Evolutionary conservation across 805 yeast species (phyloP).

Genomic region (Grigorovia transvaalensis): DNA sequence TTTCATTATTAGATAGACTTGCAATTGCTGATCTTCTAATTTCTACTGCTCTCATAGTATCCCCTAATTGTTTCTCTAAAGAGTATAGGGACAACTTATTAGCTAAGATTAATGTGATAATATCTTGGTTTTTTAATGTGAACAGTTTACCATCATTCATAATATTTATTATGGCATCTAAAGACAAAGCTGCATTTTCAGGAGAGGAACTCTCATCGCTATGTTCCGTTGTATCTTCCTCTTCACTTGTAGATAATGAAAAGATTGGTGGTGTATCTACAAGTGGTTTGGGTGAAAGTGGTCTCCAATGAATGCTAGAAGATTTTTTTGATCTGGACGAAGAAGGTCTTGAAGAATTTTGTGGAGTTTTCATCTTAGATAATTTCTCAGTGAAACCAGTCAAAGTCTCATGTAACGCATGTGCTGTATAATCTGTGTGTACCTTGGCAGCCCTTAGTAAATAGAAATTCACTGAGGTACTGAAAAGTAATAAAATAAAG

Average conservation of each 20-base stretch:
- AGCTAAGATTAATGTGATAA: constrained; percentile 53
- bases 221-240: constrained; percentile 6
- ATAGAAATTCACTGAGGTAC: constrained; percentile 74
- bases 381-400: background rate
- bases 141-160: constrained; percentile 56
- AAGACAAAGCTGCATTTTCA: constrained; percentile 32
- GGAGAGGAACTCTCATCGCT: constrained; percentile 24
- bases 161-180: constrained; percentile 53
- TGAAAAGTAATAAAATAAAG: constrained; percentile 59
- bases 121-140: constrained; percentile 60
- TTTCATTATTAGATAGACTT: constrained; percentile 68
- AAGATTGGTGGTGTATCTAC: constrained; percentile 1
- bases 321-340: background rate
- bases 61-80: constrained; percentile 80
- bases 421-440: constrained; percentile 37
- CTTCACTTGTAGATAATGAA: constrained; percentile 9
- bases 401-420: constrained; percentile 1
- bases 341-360: background rate
- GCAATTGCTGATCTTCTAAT: constrained; percentile 93
- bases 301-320: background rate
- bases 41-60: constrained; percentile 84
- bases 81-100: constrained; percentile 90
- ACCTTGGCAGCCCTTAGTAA: constrained; percentile 76
- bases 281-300: background rate
- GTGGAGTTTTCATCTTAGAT: background rate